Base-by-base conservation (phyloP, 2,329 filamentous ascomycete genomes). In the Colletotrichum scovillei region DNA sequence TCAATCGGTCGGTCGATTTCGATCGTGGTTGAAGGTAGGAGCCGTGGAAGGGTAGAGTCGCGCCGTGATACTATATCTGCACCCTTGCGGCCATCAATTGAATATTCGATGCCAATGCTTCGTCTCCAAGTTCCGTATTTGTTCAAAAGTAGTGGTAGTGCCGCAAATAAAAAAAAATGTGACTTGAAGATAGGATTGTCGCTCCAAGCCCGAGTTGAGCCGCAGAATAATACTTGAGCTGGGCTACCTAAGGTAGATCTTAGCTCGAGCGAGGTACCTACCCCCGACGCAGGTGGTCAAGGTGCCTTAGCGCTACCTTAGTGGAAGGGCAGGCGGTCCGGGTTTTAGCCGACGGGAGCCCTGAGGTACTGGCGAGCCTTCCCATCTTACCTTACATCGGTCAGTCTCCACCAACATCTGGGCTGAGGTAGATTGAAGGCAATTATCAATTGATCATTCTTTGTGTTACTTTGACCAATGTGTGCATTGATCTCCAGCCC, bases 1-100 rank as follows among this genome's bases (percentile, higher is more conserved):
- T 58, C 53, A 49, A 22, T 38, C 14, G 42, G 24, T 69, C 35
- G 46, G 60, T 72, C 35, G 46, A 60, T n/a, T 57, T 52, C 30
- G 42, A 28, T 32, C 22, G 60, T 28, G 35, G 38, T 56, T 30
- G 60, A 7, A 49, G 52, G 52, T 32, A 35, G 22, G 26, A 42
- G 24, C 16, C 14, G 55, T 38, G 7, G 26, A 58, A 70, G 14
- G 28, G 49, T 22, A 42, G 38, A 16, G 58, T 55, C 53, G 42
- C 59, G 53, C 52, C 32, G 66, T 46, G 22, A 19, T 5, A 35
- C 35, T 49, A 30, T 46, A 46, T 42, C 42, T 64, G 28, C 55
- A 4, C 16, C 14, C 7, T 46, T 30, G 9, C 35, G 38, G 32
- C 53, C 66, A 70, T 73, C n/a, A 49, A 67, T 24, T 59, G 22